A percentile compares a stretch with the other conserved stretches of the same genome.
These are phyloP conservation scores for Candida vaughaniae DNA, from an alignment of 805 yeast genomes.

Conservation along the genomic window DNA sequence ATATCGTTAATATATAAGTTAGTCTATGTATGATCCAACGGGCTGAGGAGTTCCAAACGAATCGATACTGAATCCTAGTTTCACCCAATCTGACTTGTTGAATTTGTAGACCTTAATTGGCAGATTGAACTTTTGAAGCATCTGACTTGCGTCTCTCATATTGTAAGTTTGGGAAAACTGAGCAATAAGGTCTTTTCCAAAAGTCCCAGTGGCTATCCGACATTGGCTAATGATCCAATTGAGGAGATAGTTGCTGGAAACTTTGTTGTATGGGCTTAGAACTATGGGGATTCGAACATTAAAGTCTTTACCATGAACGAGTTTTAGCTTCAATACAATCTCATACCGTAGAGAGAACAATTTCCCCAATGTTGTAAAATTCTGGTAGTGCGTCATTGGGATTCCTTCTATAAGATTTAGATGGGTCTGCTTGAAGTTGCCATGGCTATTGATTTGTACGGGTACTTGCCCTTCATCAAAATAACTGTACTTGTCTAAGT, in stretches of 20 bases:
- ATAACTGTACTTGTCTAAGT: conserved; percentile 1
- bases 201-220: conserved; percentile 38
- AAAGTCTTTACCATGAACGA: conserved; percentile 49
- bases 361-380: conserved; percentile 51
- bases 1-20: conserved; percentile 1
- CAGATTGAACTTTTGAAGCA: conserved; percentile 21
- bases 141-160: conserved; percentile 13
- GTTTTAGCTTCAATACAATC: conserved; percentile 47
- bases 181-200: conserved; percentile 31
- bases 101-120: conserved; percentile 30
- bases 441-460: conserved; percentile 14
- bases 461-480: conserved; percentile 10
- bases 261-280: conserved; percentile 52
- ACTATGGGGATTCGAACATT: conserved; percentile 52
- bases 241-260: conserved; percentile 48
- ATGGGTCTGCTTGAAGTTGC: conserved; percentile 21
- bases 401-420: conserved; percentile 37
- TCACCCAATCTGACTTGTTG: conserved; percentile 36
- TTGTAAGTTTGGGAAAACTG: conserved; percentile 18
- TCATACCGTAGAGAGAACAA: conserved; percentile 54
- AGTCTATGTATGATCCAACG: conserved; percentile 11
- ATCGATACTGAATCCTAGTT: conserved; percentile 38
- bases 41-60: conserved; percentile 20
- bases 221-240: conserved; percentile 55
- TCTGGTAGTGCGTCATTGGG: conserved; percentile 46